Evolutionary conservation across 2,329 filamentous ascomycete species (phyloP).

Genomic region (Pezicula rhizophila): DNA sequence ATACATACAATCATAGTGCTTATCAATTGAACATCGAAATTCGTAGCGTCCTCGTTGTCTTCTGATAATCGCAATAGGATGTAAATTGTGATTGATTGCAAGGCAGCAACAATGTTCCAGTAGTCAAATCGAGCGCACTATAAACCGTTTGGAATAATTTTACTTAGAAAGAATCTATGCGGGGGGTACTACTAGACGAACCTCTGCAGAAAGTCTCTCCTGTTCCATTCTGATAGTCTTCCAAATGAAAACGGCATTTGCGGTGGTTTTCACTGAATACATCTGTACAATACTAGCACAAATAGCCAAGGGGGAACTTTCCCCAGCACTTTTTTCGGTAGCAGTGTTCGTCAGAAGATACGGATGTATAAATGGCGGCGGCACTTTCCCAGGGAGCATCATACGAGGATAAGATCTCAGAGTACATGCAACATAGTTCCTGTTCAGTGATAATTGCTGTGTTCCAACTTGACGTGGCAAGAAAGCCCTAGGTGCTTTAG

Average conservation of each 20-base stretch:
- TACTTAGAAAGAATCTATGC: neutral
- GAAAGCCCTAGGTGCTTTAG: constrained; percentile 8
- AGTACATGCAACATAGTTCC: constrained; percentile 10
- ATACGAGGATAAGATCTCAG: constrained; percentile 14
- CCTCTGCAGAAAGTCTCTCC: constrained; percentile 12
- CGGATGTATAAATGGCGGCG: constrained; percentile 17
- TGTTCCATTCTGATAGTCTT: constrained; percentile 12
- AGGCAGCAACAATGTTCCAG: constrained; percentile 9
- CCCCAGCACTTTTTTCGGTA: neutral
- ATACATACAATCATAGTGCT: constrained; percentile 11
- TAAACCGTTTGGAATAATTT: neutral
- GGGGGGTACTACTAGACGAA: neutral
- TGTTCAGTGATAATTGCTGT: constrained; percentile 7
- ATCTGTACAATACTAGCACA: constrained; percentile 10
- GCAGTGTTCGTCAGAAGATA: neutral
- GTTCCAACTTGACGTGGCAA: neutral
- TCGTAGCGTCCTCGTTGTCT: constrained; percentile 7
- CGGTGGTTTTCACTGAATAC: constrained; percentile 9
- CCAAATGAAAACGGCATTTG: constrained; percentile 13
- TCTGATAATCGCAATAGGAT: constrained; percentile 13
- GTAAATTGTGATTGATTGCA: constrained; percentile 14
- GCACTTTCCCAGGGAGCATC: constrained; percentile 7
- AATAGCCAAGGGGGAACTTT: constrained; percentile 6
- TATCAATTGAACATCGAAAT: constrained; percentile 13
- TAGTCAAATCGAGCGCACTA: constrained; percentile 7